Conservation (phyloP, 345 rosid species). For the Murraya paniculata region DNA sequence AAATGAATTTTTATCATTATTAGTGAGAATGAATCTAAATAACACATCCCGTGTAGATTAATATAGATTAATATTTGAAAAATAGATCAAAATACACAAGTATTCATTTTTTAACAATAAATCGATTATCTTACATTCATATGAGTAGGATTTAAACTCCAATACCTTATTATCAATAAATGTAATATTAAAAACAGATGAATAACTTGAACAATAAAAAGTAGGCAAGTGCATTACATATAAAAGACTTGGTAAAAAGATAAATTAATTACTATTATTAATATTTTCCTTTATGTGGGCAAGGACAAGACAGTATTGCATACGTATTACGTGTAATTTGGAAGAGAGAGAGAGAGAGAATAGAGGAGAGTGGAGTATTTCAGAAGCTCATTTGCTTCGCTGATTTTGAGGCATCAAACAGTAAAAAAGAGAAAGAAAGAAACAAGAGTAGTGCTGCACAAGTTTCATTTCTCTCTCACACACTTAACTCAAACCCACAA, state of each 20-base stretch:
- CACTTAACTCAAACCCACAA: neutral
- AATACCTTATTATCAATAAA: too few relatives aligned
- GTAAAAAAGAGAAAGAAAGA: neutral
- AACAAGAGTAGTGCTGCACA: conserved; percentile 15
- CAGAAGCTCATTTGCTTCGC: conserved; percentile 28
- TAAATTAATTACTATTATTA: too few relatives aligned
- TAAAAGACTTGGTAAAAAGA: neutral
- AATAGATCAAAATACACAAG: too few relatives aligned
- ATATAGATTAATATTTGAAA: too few relatives aligned
- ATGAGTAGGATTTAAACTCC: too few relatives aligned
- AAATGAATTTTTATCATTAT: too few relatives aligned
- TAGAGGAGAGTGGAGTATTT: conserved; percentile 15
- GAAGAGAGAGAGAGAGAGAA: neutral
- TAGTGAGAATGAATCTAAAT: too few relatives aligned
- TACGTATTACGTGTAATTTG: neutral
- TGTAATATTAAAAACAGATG: neutral
- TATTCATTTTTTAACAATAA: too few relatives aligned
- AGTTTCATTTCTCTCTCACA: conserved; percentile 15
- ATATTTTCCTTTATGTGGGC: neutral
- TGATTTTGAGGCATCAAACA: conserved; percentile 28
- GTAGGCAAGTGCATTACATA: neutral
- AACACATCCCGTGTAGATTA: too few relatives aligned
- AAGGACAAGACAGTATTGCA: conserved; percentile 6
- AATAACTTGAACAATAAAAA: neutral
- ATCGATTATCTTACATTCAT: too few relatives aligned